Conservation (phyloP, 805 yeast genomes). For the Metschnikowia gruessii region DNA sequence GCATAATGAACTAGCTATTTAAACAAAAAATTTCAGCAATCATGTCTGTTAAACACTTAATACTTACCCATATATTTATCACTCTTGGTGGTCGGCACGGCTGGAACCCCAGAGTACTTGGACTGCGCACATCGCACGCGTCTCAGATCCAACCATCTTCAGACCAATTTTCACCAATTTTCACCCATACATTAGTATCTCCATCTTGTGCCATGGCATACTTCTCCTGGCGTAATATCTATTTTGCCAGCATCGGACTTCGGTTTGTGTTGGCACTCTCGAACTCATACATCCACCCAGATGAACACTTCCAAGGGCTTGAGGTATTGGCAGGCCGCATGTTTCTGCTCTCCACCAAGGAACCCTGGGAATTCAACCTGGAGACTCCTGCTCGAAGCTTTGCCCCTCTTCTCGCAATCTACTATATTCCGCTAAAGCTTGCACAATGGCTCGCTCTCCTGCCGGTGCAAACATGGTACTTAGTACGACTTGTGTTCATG, state of each 20-base stretch:
- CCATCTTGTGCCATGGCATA: slow-evolving; percentile 4
- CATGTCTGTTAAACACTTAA: too few relatives aligned
- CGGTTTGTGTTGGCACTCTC: slow-evolving; percentile 59
- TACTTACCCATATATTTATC: too few relatives aligned
- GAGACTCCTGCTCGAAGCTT: slow-evolving; percentile 65
- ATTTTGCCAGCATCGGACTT: slow-evolving; percentile 43
- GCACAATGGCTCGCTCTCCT: slow-evolving; percentile 32
- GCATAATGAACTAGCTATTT: too few relatives aligned
- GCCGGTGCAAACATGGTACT: slow-evolving; percentile 52
- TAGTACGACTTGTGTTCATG: slow-evolving; percentile 52
- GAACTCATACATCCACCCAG: slow-evolving; percentile 92
- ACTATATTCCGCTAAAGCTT: slow-evolving; percentile 59
- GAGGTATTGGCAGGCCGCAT: slow-evolving; percentile 58
- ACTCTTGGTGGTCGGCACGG: too few relatives aligned
- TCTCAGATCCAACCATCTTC: too few relatives aligned
- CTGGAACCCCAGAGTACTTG: too few relatives aligned
- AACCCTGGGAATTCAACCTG: slow-evolving; percentile 82
- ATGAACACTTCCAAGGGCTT: slow-evolving; percentile 92
- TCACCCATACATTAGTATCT: neutral
- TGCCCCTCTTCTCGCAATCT: slow-evolving; percentile 61
- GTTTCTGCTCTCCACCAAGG: slow-evolving; percentile 42
- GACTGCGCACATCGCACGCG: too few relatives aligned
- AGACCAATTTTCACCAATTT: too few relatives aligned
- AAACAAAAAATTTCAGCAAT: too few relatives aligned
- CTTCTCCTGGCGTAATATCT: slow-evolving; percentile 45